These are phyloP conservation scores for Arachnomyces sp. DNA, from an alignment of 2,329 filamentous ascomycete species.

Conservation along the genomic window DNA sequence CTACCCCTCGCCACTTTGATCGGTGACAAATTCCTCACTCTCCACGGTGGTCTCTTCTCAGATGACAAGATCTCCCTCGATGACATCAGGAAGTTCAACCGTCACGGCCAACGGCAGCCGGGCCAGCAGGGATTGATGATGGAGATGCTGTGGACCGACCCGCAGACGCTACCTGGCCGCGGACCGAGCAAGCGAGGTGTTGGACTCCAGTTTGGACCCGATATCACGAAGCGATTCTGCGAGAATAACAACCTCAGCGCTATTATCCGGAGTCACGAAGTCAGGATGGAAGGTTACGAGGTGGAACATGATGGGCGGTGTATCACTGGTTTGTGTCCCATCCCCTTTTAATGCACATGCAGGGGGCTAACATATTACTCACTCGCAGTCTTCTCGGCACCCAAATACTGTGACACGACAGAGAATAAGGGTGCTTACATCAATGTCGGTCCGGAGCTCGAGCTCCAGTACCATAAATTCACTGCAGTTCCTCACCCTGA, in stretches of 20 bases:
- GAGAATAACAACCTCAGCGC: constrained; percentile 92
- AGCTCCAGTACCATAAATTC: constrained; percentile 87
- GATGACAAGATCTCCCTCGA: constrained; percentile 85
- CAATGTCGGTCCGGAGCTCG: constrained; percentile 87
- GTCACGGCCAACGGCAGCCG: constrained; percentile 84
- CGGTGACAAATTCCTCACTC: constrained; percentile 80
- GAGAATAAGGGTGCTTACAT: constrained; percentile 98
- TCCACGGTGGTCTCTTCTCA: constrained; percentile 93
- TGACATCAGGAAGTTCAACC: constrained; percentile 86
- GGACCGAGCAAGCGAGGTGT: constrained; percentile 95
- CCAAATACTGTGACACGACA: constrained; percentile 94
- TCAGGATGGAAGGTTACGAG: constrained; percentile 98
- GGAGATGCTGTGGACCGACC: constrained; percentile 99
- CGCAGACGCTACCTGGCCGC: constrained; percentile 74
- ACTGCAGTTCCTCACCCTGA: constrained; percentile 94
- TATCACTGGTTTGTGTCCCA: constrained; percentile 64
- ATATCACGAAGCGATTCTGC: constrained; percentile 93
- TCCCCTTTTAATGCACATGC: neutral
- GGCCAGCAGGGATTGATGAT: constrained; percentile 96
- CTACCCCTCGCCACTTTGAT: constrained; percentile 87
- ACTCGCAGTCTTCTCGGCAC: constrained; percentile 78
- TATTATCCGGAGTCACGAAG: constrained; percentile 94
- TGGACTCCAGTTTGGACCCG: constrained; percentile 91
- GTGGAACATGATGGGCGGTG: constrained; percentile 93
- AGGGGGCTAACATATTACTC: too few relatives aligned